phyloP scores from a whole-genome alignment of 345 rosid genomes.

The Dovyalis caffra region DNA sequence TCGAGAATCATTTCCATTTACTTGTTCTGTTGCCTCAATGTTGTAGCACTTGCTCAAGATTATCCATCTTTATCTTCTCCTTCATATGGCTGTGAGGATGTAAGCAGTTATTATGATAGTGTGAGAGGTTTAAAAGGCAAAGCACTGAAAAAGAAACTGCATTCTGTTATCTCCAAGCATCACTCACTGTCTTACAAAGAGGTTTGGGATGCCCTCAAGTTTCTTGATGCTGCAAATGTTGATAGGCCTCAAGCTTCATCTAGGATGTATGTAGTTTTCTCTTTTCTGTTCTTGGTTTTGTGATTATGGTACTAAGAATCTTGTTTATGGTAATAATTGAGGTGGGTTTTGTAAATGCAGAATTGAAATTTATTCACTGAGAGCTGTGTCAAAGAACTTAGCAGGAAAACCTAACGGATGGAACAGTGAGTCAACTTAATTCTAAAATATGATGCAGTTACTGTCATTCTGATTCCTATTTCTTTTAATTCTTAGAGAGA shows the following conservation, averaged over 20 bases:
- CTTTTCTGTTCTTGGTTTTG: not conserved
- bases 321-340: not conserved
- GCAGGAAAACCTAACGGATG: conserved; percentile 24
- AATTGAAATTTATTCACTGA: conserved; percentile 14
- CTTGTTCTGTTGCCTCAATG: not conserved
- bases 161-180: conserved; percentile 9
- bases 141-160: conserved; percentile 9
- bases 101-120: conserved; percentile 8
- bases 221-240: conserved; percentile 18
- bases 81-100: conserved; percentile 10
- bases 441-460: no score
- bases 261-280: conserved; percentile 6
- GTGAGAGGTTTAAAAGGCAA: conserved; percentile 1
- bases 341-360: not conserved
- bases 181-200: conserved; percentile 18
- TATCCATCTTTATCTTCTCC: not conserved
- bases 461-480: no score
- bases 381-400: conserved; percentile 6
- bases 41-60: not conserved
- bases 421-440: conserved; percentile 16
- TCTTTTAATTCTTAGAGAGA: no score
- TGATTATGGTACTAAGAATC: not conserved
- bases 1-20: not conserved
- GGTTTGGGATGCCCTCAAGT: conserved; percentile 24
- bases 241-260: conserved; percentile 18